phyloP scores from a whole-genome alignment of 2,329 filamentous ascomycete genomes.

The Hypoxylon sp. region DNA sequence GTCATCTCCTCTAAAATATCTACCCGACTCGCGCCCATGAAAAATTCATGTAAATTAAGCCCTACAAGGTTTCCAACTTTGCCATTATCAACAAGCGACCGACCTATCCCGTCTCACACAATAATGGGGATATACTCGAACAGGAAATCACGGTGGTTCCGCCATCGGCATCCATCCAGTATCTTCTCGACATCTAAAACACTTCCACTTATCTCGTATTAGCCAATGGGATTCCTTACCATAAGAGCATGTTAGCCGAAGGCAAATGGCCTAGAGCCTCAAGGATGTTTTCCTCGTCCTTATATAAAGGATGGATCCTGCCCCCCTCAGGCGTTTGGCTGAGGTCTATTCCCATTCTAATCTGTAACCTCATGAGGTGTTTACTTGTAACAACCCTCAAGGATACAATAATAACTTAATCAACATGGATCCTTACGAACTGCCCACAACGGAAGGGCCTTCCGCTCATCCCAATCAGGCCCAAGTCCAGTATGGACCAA shows the following conservation, averaged over 20 bases:
- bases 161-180: constrained; percentile 39
- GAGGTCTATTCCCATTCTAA: constrained; percentile 20
- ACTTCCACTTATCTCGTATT: constrained; percentile 18
- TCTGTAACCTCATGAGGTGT: constrained; percentile 20
- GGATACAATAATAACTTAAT: constrained; percentile 28
- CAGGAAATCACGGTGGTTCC: constrained; percentile 40
- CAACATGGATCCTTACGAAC: constrained; percentile 36
- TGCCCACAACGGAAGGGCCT: constrained; percentile 26
- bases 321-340: constrained; percentile 28
- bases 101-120: constrained; percentile 38
- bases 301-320: constrained; percentile 43
- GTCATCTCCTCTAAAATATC: constrained; percentile 35
- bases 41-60: constrained; percentile 38
- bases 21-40: constrained; percentile 27
- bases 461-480: constrained; percentile 5
- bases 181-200: constrained; percentile 38
- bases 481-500: constrained; percentile 30
- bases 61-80: constrained; percentile 28
- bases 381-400: constrained; percentile 15
- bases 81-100: constrained; percentile 19
- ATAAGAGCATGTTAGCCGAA: constrained; percentile 11
- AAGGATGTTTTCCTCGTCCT: constrained; percentile 15
- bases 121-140: constrained; percentile 38
- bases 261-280: constrained; percentile 28
- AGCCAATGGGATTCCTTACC: constrained; percentile 33